These are phyloP conservation scores for Rhodotorula taiwanensis DNA, from an alignment of 768 basidiomycete species.

Conservation along the genomic window DNA sequence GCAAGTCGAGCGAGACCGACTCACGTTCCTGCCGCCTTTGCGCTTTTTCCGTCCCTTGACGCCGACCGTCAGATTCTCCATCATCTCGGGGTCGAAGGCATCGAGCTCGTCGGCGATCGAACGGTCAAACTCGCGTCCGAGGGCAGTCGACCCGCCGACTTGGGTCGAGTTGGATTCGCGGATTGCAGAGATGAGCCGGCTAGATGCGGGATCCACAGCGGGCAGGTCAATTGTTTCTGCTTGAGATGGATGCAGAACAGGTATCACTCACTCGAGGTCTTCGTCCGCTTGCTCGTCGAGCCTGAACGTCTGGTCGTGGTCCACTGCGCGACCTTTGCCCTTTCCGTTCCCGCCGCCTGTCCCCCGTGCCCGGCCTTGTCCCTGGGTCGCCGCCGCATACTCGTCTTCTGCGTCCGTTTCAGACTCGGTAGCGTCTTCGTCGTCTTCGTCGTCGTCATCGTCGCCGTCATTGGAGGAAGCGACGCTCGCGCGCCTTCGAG, in stretches of 20 bases:
- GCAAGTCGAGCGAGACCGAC: background rate
- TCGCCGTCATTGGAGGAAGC: background rate
- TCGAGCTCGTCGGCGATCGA: conserved; percentile 60
- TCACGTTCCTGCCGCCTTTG: conserved; percentile 14
- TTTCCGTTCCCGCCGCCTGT: background rate
- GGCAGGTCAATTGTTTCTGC: no score
- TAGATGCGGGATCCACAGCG: no score
- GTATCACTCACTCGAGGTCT: conserved; percentile 25
- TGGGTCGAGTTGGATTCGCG: conserved; percentile 42
- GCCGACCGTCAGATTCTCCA: conserved; percentile 21
- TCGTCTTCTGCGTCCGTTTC: conserved; percentile 35
- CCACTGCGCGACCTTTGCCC: conserved; percentile 13
- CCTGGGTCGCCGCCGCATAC: background rate
- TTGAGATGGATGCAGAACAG: background rate
- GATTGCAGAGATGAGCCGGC: conserved; percentile 38
- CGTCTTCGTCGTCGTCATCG: background rate
- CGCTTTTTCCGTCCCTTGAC: conserved; percentile 23
- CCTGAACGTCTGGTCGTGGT: conserved; percentile 13
- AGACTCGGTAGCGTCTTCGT: conserved; percentile 2
- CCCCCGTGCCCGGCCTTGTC: background rate
- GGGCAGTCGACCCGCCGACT: conserved; percentile 46
- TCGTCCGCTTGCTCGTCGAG: conserved; percentile 9
- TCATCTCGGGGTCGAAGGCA: conserved; percentile 52
- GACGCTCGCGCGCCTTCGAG: no score
- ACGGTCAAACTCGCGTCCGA: conserved; percentile 68